Base-by-base conservation (phyloP, 805 yeast species). In the Torulaspora microellipsoides region DNA sequence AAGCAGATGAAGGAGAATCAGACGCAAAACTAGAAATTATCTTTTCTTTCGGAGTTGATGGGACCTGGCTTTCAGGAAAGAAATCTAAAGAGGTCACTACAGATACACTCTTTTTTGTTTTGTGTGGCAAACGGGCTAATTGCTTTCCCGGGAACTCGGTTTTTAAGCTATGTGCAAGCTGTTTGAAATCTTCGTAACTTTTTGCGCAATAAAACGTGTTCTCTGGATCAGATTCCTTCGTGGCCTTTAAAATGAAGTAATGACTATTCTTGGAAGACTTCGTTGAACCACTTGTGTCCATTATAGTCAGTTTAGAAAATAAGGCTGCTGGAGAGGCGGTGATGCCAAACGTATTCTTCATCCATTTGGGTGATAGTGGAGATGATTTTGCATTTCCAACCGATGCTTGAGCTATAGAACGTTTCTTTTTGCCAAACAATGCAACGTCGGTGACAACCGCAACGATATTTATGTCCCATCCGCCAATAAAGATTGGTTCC, bases 81-180 rank as follows among this genome's bases (percentile, higher is more conserved):
- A 20, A 15, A n/a, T 47, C 53, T 3, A 38, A 33, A 3, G 40
- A 12, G 9, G 50, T 59, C 12, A 46, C 43, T 14, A 43, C 53
- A 8, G 66, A 70, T 31, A 69, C 51, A 42, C 58, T 59, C 35
- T 63, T 56, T 46, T 71, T 72, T 28, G 74, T 73, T 54, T 77
- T 80, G 29, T 68, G 70, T 0, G 93, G 93, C 15, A 85, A 56
- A 9, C 62, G 66, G 3, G 83, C 80, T 15, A 85, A 61, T 8
- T 75, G 76, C 42, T 80, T 76, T 0, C 91, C 95, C 0, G 96
- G 95, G 53, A 77, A 85, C 36, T 65, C 67, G 31, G 67, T 66
- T 47, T 72, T 74, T 43, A 89, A 63, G n/a, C 59, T 55, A 20
- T 66, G 63, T 45, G 82, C 78, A 25, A 91, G 66, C 7, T 65